A percentile compares a stretch with the other conserved stretches of the same genome.
Conservation (phyloP, 2,329 filamentous ascomycete species). For the Saccharata proteae region DNA sequence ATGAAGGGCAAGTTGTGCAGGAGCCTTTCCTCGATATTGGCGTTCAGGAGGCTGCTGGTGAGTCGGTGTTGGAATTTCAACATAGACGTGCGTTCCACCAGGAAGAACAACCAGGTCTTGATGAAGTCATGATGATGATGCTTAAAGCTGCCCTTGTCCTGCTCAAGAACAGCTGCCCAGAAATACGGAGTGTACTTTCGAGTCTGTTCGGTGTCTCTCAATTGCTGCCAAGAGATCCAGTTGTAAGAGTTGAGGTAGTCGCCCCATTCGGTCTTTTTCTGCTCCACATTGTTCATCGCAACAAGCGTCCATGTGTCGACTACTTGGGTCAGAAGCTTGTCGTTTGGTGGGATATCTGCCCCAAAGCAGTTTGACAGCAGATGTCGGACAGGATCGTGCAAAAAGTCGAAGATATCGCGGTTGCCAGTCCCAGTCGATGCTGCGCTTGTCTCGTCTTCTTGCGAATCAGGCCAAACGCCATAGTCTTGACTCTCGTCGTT, state of each 20-base stretch:
- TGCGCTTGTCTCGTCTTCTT: conserved; percentile 24
- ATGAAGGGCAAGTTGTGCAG: conserved; percentile 48
- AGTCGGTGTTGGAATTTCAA: conserved; percentile 50
- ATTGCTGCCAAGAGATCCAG: conserved; percentile 36
- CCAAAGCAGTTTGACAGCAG: conserved; percentile 51
- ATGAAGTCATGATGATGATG: conserved; percentile 38
- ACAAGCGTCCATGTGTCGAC: conserved; percentile 45
- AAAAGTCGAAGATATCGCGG: conserved; percentile 20
- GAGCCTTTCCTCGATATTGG: conserved; percentile 33
- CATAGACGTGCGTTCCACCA: conserved; percentile 48
- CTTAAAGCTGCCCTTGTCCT: conserved; percentile 27
- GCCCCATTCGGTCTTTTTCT: conserved; percentile 38
- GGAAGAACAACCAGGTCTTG: conserved; percentile 40
- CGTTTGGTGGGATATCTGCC: conserved; percentile 42
- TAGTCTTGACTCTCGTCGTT: conserved; percentile 55
- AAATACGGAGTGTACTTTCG: conserved; percentile 35
- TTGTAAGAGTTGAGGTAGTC: conserved; percentile 45
- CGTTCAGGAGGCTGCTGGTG: conserved; percentile 41
- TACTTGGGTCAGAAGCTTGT: conserved; percentile 38
- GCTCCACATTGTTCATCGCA: conserved; percentile 34
- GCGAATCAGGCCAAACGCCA: conserved; percentile 45
- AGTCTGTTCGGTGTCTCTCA: conserved; percentile 33
- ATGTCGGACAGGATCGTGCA: conserved; percentile 39
- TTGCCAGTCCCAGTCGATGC: conserved; percentile 8
- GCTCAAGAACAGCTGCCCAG: conserved; percentile 27